These are phyloP conservation scores for Phoma sp. DNA, from an alignment of 2,329 filamentous ascomycete species.

Conservation along the genomic window DNA sequence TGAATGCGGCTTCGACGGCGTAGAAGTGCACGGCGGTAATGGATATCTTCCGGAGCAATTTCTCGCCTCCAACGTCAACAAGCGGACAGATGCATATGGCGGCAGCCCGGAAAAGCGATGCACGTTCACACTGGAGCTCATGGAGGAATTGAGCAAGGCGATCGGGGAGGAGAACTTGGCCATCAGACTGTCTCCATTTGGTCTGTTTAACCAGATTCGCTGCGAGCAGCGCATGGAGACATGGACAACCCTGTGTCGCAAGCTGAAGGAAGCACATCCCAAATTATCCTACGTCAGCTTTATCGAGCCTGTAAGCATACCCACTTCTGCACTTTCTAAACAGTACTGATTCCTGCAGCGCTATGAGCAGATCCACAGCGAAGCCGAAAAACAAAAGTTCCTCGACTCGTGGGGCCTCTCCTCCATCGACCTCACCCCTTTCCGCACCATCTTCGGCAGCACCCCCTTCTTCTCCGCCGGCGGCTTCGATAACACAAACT, in stretches of 20 bases:
- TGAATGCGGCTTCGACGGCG: slow-evolving; percentile 61
- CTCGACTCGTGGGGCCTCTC: slow-evolving; percentile 56
- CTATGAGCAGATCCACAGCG: slow-evolving; percentile 60
- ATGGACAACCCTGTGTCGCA: slow-evolving; percentile 57
- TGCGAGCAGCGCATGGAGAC: slow-evolving; percentile 60
- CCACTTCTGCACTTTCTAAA: background rate
- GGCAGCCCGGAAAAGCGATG: slow-evolving; percentile 58
- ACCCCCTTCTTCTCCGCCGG: slow-evolving; percentile 63
- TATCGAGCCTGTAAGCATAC: slow-evolving; percentile 54
- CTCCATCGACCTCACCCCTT: slow-evolving; percentile 54
- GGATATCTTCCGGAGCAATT: slow-evolving; percentile 61
- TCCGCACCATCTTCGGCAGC: slow-evolving; percentile 58
- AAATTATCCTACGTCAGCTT: slow-evolving; percentile 62
- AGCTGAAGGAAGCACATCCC: slow-evolving; percentile 54
- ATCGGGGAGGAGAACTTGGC: slow-evolving; percentile 37
- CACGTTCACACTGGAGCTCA: slow-evolving; percentile 62
- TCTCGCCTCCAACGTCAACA: slow-evolving; percentile 55
- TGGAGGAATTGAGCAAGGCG: slow-evolving; percentile 30
- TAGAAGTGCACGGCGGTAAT: slow-evolving; percentile 58
- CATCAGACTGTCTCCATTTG: slow-evolving; percentile 45
- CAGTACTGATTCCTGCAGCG: slow-evolving; percentile 42
- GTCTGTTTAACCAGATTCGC: slow-evolving; percentile 59
- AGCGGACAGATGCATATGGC: slow-evolving; percentile 57
- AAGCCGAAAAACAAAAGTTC: slow-evolving; percentile 57
- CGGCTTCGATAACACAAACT: slow-evolving; percentile 59